Conservation (phyloP, 768 basidiomycete genomes). For the Phlebiopsis gigantea region DNA sequence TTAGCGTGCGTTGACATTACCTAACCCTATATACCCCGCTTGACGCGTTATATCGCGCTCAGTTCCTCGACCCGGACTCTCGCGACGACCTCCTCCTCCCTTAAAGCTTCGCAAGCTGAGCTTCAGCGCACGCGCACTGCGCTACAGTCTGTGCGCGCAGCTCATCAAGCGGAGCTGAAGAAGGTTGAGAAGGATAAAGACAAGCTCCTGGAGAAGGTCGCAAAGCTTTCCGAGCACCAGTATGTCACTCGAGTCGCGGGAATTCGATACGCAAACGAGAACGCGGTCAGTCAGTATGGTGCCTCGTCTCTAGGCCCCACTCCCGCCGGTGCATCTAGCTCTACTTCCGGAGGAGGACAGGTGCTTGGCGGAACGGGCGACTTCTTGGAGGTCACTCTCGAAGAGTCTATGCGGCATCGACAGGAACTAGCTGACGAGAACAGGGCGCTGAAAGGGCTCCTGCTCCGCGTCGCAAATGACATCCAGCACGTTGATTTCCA, state of each 20-base stretch:
- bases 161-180: conserved; percentile 68
- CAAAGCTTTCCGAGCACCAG: conserved; percentile 51
- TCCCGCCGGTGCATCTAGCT: conserved; percentile 31
- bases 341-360: background rate
- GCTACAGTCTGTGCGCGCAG: conserved; percentile 62
- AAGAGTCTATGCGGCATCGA: conserved; percentile 67
- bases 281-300: conserved; percentile 41
- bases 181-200: conserved; percentile 80
- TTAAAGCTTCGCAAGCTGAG: conserved; percentile 66
- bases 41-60: background rate
- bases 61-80: conserved; percentile 49
- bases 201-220: conserved; percentile 68
- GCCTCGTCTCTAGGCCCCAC: conserved; percentile 32
- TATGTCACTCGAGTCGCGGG: conserved; percentile 32
- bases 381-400: conserved; percentile 61
- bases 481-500: conserved; percentile 34
- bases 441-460: conserved; percentile 48
- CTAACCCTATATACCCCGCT: background rate
- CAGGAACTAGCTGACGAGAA: conserved; percentile 62
- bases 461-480: conserved; percentile 62
- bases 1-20: conserved; percentile 51
- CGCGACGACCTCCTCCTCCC: conserved; percentile 54
- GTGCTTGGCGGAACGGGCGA: conserved; percentile 41
- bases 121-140: conserved; percentile 68
- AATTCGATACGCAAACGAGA: conserved; percentile 17